These are phyloP conservation scores for Vitis hybrid DNA, from an alignment of 177 flowering plant genomes.

Conservation along the genomic window DNA sequence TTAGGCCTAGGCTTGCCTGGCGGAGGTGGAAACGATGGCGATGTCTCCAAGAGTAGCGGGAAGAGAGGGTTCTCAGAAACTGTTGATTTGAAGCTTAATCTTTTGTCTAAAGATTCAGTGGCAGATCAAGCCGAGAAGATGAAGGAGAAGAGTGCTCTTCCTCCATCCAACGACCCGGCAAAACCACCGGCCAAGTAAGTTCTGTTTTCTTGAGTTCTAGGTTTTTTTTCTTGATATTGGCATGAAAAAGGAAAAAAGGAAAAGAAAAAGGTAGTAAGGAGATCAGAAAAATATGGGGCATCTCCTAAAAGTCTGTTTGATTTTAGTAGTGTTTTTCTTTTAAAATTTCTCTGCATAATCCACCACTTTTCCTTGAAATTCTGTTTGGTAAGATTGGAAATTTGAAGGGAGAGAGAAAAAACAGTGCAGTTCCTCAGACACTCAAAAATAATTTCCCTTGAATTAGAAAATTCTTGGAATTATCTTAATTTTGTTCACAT, in stretches of 20 bases:
- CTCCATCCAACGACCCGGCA: constrained; percentile 20
- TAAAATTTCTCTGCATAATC: neutral
- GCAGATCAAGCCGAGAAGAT: constrained; percentile 7
- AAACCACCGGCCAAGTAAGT: constrained; percentile 57
- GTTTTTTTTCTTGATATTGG: neutral
- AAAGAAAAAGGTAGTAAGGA: too few species aligned
- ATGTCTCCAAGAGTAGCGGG: constrained; percentile 24
- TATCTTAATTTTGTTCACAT: too few species aligned
- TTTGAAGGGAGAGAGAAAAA: too few species aligned
- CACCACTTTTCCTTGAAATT: too few species aligned
- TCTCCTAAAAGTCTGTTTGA: too few species aligned
- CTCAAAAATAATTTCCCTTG: too few species aligned
- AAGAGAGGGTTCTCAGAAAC: constrained; percentile 57
- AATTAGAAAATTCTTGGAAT: too few species aligned
- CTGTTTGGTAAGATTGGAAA: too few species aligned
- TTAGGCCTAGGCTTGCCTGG: constrained; percentile 48
- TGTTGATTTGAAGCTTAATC: constrained; percentile 59
- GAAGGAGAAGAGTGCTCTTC: constrained; percentile 8
- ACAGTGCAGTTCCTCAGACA: too few species aligned
- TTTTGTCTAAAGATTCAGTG: constrained; percentile 17
- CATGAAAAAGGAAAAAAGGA: too few species aligned
- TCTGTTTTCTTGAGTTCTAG: neutral
- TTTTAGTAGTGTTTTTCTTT: too few species aligned
- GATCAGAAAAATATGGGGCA: too few species aligned
- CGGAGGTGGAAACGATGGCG: constrained; percentile 19